These are phyloP conservation scores for Trichoderma gamsii DNA, from an alignment of 495 filamentous ascomycete genomes.

Conservation along the genomic window DNA sequence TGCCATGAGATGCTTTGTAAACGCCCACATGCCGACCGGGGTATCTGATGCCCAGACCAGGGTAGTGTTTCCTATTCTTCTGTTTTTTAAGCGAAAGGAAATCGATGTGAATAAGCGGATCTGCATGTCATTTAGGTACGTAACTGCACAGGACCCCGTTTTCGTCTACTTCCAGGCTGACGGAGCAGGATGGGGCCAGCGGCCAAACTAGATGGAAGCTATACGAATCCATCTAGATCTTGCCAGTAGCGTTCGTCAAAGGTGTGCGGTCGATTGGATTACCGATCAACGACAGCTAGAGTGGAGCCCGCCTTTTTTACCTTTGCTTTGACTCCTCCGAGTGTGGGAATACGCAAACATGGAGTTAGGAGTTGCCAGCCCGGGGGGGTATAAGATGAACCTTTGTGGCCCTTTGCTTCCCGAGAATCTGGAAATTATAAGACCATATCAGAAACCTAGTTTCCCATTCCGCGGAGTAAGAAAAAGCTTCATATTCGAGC, in stretches of 20 bases:
- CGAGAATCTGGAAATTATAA: not conserved
- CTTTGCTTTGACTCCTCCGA: not conserved
- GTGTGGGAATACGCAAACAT: not conserved
- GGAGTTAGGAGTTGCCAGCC: not conserved
- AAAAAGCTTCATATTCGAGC: not conserved
- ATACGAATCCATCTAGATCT: constrained; percentile 7
- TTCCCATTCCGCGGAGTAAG: not conserved
- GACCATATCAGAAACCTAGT: not conserved
- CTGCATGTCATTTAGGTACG: no score
- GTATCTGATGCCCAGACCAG: no score
- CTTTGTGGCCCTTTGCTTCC: not conserved
- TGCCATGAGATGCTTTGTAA: no score
- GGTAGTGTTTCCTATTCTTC: no score
- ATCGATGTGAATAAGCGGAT: no score
- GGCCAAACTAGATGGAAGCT: not conserved
- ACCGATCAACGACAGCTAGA: not conserved
- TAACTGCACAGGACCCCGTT: no score
- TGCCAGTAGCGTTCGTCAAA: not conserved
- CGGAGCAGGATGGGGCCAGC: not conserved
- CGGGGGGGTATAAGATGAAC: constrained; percentile 1
- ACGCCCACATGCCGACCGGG: no score
- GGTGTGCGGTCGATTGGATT: not conserved
- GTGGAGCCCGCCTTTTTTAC: not conserved
- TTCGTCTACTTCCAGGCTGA: not conserved
- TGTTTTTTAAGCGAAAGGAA: no score